phyloP scores from a whole-genome alignment of 1,139 yeast species.

The Hanseniaspora gamundiae region DNA sequence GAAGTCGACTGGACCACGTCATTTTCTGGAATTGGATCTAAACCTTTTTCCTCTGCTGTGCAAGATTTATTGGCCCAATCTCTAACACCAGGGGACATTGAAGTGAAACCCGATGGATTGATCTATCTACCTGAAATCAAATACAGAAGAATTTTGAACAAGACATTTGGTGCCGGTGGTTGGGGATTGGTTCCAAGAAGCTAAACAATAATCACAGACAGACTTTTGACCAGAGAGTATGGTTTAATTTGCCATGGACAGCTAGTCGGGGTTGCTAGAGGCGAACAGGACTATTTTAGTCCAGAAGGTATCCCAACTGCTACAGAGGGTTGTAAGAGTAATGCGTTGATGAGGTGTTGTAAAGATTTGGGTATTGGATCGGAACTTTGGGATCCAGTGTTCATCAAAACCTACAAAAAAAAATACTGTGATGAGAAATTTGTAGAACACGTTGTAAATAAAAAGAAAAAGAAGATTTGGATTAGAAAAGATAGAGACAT shows the following conservation, averaged over 20 bases:
- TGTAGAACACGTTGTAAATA: slow-evolving; percentile 72
- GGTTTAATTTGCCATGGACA: slow-evolving; percentile 82
- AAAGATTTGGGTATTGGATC: slow-evolving; percentile 94
- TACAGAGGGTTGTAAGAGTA: slow-evolving; percentile 92
- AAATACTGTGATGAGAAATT: slow-evolving; percentile 70
- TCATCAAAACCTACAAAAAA: slow-evolving; percentile 69
- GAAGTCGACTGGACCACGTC: slow-evolving; percentile 56
- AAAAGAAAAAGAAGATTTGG: slow-evolving; percentile 86
- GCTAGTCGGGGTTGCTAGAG: slow-evolving; percentile 83
- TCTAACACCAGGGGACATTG: slow-evolving; percentile 59
- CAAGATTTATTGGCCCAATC: slow-evolving; percentile 50
- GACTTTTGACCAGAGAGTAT: slow-evolving; percentile 71
- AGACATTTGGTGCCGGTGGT: slow-evolving; percentile 96
- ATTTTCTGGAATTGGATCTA: slow-evolving; percentile 70
- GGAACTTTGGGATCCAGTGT: slow-evolving; percentile 93
- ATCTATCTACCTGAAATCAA: slow-evolving; percentile 88
- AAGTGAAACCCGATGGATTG: slow-evolving; percentile 91
- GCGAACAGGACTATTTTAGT: slow-evolving; percentile 87
- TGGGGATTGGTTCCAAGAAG: slow-evolving; percentile 97
- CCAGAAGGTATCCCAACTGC: slow-evolving; percentile 89
- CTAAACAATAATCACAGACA: slow-evolving; percentile 59
- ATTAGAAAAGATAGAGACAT: slow-evolving; percentile 66
- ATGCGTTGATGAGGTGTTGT: slow-evolving; percentile 95
- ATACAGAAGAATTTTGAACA: slow-evolving; percentile 75
- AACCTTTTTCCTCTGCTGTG: slow-evolving; percentile 53